Evolutionary conservation across 179 eudicot species (phyloP).

Genomic region (Beta macrorhiza): DNA sequence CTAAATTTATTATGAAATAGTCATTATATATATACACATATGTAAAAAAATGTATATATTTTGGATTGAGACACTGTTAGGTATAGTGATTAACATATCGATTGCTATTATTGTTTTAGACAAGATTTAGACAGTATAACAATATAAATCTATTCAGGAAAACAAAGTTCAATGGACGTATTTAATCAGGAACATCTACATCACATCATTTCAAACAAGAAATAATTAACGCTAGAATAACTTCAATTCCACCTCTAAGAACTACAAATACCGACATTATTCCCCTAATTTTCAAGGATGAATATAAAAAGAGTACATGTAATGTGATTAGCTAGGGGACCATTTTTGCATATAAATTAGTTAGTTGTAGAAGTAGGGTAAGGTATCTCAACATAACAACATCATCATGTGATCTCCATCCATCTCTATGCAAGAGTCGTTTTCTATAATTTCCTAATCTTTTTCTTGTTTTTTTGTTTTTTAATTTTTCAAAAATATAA

Average conservation of each 20-base stretch:
- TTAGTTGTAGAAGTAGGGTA: constrained; percentile 30
- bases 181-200: background rate
- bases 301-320: constrained; percentile 2
- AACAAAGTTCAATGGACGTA: background rate
- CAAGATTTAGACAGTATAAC: constrained; percentile 11
- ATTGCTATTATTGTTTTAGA: constrained; percentile 8
- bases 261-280: constrained; percentile 8
- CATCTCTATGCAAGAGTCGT: constrained; percentile 30
- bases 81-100: background rate
- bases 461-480: background rate
- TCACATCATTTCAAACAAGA: background rate
- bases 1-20: too few species aligned
- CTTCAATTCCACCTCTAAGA: background rate
- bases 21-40: too few species aligned
- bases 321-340: constrained; percentile 19
- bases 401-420: constrained; percentile 34
- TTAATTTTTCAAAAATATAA: background rate
- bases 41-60: too few species aligned
- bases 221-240: background rate
- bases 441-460: constrained; percentile 12
- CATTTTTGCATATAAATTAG: constrained; percentile 14
- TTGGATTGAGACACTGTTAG: too few species aligned
- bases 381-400: constrained; percentile 37
- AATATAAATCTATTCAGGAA: background rate
- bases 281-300: background rate